Evolutionary conservation across 495 filamentous ascomycete genomes (phyloP).

Genomic region (Daldinia concentrica): DNA sequence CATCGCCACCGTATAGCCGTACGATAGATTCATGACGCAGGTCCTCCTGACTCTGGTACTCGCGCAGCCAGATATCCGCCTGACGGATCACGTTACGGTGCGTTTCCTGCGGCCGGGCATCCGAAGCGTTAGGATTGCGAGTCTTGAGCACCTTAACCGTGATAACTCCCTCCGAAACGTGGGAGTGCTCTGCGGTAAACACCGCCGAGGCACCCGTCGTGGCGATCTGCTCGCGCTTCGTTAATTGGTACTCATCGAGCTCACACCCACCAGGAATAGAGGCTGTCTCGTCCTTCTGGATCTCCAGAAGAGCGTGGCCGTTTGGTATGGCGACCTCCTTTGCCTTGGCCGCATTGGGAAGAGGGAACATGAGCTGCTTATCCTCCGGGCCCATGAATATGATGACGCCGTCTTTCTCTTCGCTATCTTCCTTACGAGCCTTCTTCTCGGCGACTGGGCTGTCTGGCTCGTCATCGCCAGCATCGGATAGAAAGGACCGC

Average conservation of each 20-base stretch:
- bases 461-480: constrained; percentile 40
- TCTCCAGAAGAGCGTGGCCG: constrained; percentile 56
- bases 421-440: constrained; percentile 45
- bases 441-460: constrained; percentile 50
- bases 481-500: constrained; percentile 53
- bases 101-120: constrained; percentile 49
- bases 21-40: constrained; percentile 60
- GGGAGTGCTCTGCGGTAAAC: constrained; percentile 59
- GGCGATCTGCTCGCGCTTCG: constrained; percentile 57
- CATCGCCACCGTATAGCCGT: constrained; percentile 58
- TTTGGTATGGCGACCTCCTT: constrained; percentile 56
- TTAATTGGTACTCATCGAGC: constrained; percentile 56
- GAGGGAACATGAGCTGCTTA: constrained; percentile 54
- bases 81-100: constrained; percentile 59
- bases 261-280: constrained; percentile 53
- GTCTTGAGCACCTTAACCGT: constrained; percentile 63
- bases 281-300: constrained; percentile 54
- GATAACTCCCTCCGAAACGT: constrained; percentile 55
- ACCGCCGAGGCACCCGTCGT: constrained; percentile 57
- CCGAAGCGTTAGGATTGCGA: constrained; percentile 40
- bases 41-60: constrained; percentile 57
- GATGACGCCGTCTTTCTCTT: constrained; percentile 54
- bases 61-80: constrained; percentile 60
- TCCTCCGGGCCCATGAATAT: constrained; percentile 56
- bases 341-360: constrained; percentile 50